Conservation (phyloP, 2,329 filamentous ascomycete genomes). For the Colletotrichum musae region DNA sequence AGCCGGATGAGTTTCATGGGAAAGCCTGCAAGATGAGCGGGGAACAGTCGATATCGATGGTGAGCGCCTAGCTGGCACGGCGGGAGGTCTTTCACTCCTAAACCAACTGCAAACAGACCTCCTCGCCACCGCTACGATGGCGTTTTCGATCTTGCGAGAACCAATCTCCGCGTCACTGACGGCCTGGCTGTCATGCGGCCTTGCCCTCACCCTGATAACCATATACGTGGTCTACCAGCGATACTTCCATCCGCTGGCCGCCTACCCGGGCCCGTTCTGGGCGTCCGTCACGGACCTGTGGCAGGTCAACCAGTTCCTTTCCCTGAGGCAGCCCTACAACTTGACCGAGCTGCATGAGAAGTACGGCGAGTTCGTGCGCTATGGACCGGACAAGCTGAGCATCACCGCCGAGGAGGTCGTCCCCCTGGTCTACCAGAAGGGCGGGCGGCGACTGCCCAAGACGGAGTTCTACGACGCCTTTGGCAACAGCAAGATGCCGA, state of each 20-base stretch:
- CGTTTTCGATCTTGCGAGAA: background rate
- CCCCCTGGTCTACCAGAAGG: constrained; percentile 29
- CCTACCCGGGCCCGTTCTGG: constrained; percentile 24
- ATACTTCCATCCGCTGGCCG: constrained; percentile 24
- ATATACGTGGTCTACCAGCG: constrained; percentile 24
- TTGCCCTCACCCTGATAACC: background rate
- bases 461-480: constrained; percentile 32
- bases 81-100: too few species aligned
- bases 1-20: background rate
- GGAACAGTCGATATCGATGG: too few species aligned
- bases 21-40: too few species aligned
- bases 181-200: background rate
- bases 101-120: too few species aligned
- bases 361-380: constrained; percentile 26
- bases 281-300: constrained; percentile 26
- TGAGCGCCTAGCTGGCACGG: too few species aligned
- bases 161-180: background rate
- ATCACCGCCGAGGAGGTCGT: constrained; percentile 34
- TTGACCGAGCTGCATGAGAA: constrained; percentile 17
- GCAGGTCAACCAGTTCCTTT: constrained; percentile 31
- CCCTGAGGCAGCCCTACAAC: constrained; percentile 28
- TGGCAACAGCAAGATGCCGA: constrained; percentile 17
- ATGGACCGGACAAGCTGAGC: constrained; percentile 29
- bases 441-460: constrained; percentile 29
- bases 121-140: background rate